phyloP scores from a whole-genome alignment of 371 early-diverging fungal genomes.

The Actinomortierella wolfii region DNA sequence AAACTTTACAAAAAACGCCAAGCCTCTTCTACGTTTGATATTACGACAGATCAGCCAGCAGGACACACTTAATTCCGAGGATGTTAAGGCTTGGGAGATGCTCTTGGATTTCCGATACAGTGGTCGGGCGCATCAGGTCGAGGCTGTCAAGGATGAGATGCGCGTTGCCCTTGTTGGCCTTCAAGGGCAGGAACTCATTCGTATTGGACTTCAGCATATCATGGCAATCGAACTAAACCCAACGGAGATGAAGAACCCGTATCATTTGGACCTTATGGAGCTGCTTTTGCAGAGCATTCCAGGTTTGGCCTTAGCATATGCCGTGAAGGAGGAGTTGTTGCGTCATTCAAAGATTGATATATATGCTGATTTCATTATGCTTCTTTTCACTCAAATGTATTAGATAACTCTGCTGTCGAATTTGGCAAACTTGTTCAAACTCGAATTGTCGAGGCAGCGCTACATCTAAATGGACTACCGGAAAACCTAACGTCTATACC shows the following conservation, averaged over 20 bases:
- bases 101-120: slow-evolving; percentile 42
- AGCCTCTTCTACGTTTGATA: slow-evolving; percentile 30
- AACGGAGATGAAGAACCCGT: slow-evolving; percentile 35
- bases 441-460: slow-evolving; percentile 25
- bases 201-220: slow-evolving; percentile 34
- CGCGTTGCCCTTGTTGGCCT: slow-evolving; percentile 24
- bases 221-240: slow-evolving; percentile 40
- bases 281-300: slow-evolving; percentile 31
- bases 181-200: slow-evolving; percentile 27
- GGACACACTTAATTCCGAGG: slow-evolving; percentile 15
- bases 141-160: slow-evolving; percentile 42
- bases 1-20: slow-evolving; percentile 27
- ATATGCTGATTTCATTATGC: too few relatives aligned
- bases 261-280: slow-evolving; percentile 43
- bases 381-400: too few relatives aligned
- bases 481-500: neutral
- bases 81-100: slow-evolving; percentile 36
- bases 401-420: slow-evolving; percentile 28
- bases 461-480: slow-evolving; percentile 17
- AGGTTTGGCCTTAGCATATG: too few relatives aligned
- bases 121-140: slow-evolving; percentile 34
- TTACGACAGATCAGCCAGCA: slow-evolving; percentile 33
- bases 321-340: too few relatives aligned
- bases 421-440: slow-evolving; percentile 41
- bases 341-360: too few relatives aligned